Conservation (phyloP, 2,329 filamentous ascomycete species). For the Ophiostoma sp. region DNA sequence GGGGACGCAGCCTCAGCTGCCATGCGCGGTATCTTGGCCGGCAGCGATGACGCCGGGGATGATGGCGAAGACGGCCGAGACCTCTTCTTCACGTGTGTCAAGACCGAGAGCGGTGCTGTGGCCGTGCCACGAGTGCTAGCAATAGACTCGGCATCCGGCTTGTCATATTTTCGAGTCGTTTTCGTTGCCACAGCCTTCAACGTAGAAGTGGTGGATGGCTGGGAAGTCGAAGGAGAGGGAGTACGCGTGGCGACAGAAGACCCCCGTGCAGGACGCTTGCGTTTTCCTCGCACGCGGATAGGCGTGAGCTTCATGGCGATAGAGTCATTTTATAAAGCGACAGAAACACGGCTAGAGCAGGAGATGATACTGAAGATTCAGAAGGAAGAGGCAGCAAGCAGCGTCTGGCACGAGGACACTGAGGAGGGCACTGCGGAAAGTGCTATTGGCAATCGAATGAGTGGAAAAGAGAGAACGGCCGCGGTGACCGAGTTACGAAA, state of each 20-base stretch:
- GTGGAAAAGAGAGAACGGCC: too few relatives aligned
- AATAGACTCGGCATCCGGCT: too few relatives aligned
- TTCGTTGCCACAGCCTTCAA: too few relatives aligned
- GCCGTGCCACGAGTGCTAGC: background rate
- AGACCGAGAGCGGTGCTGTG: background rate
- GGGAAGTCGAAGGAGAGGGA: background rate
- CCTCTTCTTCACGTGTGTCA: background rate
- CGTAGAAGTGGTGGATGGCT: background rate
- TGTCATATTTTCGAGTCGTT: too few relatives aligned
- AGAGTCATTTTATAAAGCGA: background rate
- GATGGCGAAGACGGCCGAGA: slow-evolving; percentile 7
- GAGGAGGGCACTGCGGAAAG: too few relatives aligned
- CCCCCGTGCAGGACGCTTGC: slow-evolving; percentile 25
- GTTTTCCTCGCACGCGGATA: slow-evolving; percentile 45
- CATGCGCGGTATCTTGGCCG: background rate
- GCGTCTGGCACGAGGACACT: too few relatives aligned
- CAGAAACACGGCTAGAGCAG: background rate
- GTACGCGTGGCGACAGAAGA: background rate
- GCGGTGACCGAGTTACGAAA: too few relatives aligned
- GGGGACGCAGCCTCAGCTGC: background rate
- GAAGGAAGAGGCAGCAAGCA: background rate
- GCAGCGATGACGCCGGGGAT: background rate
- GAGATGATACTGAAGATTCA: background rate
- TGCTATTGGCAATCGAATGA: too few relatives aligned
- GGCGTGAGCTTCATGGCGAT: slow-evolving; percentile 44